These are phyloP conservation scores for Vicia sativa DNA, from an alignment of 306 rosid genomes.

Conservation along the genomic window DNA sequence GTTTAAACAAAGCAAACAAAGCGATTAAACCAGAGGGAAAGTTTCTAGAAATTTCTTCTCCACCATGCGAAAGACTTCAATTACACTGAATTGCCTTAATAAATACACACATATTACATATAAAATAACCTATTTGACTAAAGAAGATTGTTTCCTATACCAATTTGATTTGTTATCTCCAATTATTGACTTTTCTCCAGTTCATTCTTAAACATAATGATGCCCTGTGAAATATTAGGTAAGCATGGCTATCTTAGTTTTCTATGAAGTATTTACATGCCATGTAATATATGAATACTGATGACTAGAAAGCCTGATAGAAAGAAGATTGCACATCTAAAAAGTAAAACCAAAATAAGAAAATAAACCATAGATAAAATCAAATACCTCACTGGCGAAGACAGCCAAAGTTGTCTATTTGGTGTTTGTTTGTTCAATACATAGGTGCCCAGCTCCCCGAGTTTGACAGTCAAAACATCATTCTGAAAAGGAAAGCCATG, in stretches of 20 bases:
- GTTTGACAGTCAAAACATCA: conserved; percentile 79
- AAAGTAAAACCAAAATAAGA: not conserved
- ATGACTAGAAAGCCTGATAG: not conserved
- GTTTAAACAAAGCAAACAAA: conserved; percentile 29
- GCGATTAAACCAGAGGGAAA: conserved; percentile 2
- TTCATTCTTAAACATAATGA: conserved; percentile 28
- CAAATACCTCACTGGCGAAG: conserved; percentile 83
- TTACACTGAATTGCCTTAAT: not conserved
- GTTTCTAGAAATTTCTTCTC: conserved; percentile 18
- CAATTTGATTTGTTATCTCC: conserved; percentile 4
- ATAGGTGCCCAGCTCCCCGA: conserved; percentile 73
- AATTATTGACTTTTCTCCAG: conserved; percentile 13
- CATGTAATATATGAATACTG: not conserved
- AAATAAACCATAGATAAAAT: not conserved
- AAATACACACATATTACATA: not conserved
- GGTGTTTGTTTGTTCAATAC: conserved; percentile 92
- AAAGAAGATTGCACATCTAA: not conserved
- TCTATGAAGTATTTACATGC: conserved; percentile 4
- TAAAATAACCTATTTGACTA: conserved; percentile 1
- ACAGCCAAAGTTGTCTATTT: conserved; percentile 86
- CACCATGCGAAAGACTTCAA: conserved; percentile 3
- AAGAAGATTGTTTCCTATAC: not conserved
- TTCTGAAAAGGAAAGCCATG: conserved; percentile 53
- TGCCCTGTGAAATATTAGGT: conserved; percentile 3
- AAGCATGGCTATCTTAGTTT: conserved; percentile 11